phyloP scores from a whole-genome alignment of 441 rosid species.

The Mallotus repandus region DNA sequence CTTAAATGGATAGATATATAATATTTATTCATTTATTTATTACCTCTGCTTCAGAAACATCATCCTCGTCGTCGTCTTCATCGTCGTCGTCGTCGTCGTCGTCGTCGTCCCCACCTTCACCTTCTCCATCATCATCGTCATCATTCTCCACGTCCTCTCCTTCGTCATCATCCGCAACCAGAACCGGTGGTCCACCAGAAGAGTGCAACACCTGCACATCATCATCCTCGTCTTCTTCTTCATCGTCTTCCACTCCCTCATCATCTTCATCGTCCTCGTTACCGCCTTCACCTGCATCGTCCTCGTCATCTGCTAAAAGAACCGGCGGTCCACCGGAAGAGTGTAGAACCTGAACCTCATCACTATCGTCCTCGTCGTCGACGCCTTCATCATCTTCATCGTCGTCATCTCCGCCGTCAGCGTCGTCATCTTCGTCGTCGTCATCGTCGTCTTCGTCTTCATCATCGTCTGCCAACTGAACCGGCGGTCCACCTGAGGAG shows the following conservation, averaged over 20 bases:
- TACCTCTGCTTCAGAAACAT: slow-evolving; percentile 41
- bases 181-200: slow-evolving; percentile 56
- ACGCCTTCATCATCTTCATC: slow-evolving; percentile 47
- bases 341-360: slow-evolving; percentile 50
- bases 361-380: slow-evolving; percentile 41
- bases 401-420: slow-evolving; percentile 36
- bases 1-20: no score
- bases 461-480: slow-evolving; percentile 34
- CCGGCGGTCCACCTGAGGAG: slow-evolving; percentile 58
- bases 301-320: slow-evolving; percentile 34
- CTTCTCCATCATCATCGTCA: slow-evolving; percentile 34
- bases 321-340: slow-evolving; percentile 62
- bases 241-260: slow-evolving; percentile 29
- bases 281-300: slow-evolving; percentile 35
- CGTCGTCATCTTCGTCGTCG: slow-evolving; percentile 31
- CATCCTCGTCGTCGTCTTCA: slow-evolving; percentile 22
- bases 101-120: slow-evolving; percentile 20
- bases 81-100: slow-evolving; percentile 39
- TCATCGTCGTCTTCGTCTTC: slow-evolving; percentile 57
- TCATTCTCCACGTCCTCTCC: slow-evolving; percentile 22
- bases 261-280: slow-evolving; percentile 44
- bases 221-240: slow-evolving; percentile 41
- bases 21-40: no score
- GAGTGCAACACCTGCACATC: slow-evolving; percentile 55
- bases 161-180: slow-evolving; percentile 34